These are phyloP conservation scores for Groenewaldozyma tartarivorans DNA, from an alignment of 805 yeast species.

Conservation along the genomic window DNA sequence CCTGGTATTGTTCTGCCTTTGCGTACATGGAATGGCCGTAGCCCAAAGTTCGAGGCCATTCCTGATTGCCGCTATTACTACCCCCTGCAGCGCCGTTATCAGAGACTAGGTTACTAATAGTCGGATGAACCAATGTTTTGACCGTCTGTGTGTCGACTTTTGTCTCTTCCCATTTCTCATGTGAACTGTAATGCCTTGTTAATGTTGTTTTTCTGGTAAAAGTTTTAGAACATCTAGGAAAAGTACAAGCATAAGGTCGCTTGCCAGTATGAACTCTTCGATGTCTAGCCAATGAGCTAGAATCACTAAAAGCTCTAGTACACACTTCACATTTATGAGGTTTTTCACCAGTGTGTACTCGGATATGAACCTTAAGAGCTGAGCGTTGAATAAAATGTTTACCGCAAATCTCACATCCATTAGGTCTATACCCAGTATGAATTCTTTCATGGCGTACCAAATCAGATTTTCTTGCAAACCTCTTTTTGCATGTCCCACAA, in stretches of 20 bases:
- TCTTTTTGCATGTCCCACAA: constrained; percentile 45
- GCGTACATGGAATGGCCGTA: too few species aligned
- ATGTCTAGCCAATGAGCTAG: constrained; percentile 60
- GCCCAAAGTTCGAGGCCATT: too few species aligned
- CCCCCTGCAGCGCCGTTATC: too few species aligned
- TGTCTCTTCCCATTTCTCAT: too few species aligned
- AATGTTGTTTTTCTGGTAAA: constrained; percentile 81
- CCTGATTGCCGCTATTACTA: too few species aligned
- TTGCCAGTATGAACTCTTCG: constrained; percentile 78
- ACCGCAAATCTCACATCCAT: constrained; percentile 45
- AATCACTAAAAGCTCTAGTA: constrained; percentile 27
- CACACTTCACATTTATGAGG: constrained; percentile 48
- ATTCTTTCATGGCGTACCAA: constrained; percentile 70
- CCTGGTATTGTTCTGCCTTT: too few species aligned
- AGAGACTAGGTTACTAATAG: too few species aligned
- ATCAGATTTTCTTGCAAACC: constrained; percentile 69
- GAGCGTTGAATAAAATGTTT: constrained; percentile 78
- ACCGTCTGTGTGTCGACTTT: too few species aligned
- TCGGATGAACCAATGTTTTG: too few species aligned
- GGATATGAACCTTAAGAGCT: constrained; percentile 67
- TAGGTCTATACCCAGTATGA: constrained; percentile 38
- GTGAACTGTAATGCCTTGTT: constrained; percentile 63
- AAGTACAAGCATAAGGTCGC: constrained; percentile 73
- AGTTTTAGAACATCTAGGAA: constrained; percentile 54
- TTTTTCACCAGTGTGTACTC: constrained; percentile 77